Base-by-base conservation (phyloP, 257 asterid genomes). In the Solanum verrucosum region DNA sequence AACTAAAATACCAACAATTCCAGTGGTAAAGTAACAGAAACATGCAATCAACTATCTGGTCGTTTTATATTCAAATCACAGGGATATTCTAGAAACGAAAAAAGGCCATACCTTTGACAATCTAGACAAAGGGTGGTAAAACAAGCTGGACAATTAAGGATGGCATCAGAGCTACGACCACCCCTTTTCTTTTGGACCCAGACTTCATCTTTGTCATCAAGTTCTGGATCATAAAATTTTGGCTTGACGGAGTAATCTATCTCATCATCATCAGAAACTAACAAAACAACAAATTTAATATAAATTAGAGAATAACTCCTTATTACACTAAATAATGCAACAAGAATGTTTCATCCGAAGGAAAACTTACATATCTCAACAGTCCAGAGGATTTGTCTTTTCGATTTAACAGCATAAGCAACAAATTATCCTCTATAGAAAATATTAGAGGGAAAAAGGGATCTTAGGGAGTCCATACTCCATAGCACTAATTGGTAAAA, bases 71-170 rank as follows among this genome's bases (percentile, higher is more conserved):
- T 81, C 68, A 3, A 15, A 46, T 46, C 21, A 7, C 56, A 44
- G 15, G 65, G 56, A 81, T 27, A 44, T 81, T 81, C 68, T 81
- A 81, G 25, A 81, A 46, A 81, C 3, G 11, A 16, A 15, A 42
- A 81, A 79, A 44, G 1, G 67, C 2, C 16, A 73, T 89, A 94
- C 99, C 99, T 96, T 88, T 95, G 99, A 92, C 95, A 93, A 90
- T 96, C 99, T 72, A 95, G 88, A 89, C 96, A 96, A 72, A 96
- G 95, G 67, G 98, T 96, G 86, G 98, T 95, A 89, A 95, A 96
- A 93, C 98, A 96, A 91, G 98, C 99, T 86, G 99, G 99, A 92
- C 99, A 96, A 89, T 94, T 94, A 79, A 96, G 99, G 35, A 94
- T 94, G 68, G 97, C 99, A 88, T 96, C 99, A 85, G 98, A 95